Conservation (phyloP, 108 stramenopile genomes). For the Stephanodiscus triporus region DNA sequence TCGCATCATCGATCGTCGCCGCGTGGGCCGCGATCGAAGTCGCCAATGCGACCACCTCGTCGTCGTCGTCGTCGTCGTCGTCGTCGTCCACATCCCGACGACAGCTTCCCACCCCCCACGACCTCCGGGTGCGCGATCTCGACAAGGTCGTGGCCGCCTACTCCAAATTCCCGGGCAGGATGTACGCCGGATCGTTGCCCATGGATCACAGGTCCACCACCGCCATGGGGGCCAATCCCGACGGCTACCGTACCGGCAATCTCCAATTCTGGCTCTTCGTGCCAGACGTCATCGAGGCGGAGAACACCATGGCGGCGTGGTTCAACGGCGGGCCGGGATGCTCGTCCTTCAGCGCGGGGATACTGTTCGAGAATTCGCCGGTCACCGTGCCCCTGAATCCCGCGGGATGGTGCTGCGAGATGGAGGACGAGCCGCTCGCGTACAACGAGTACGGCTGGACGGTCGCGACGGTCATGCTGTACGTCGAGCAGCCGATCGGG, state of each 20-base stretch:
- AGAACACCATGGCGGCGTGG: constrained; percentile 1
- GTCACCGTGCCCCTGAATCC: neutral
- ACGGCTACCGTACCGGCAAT: neutral
- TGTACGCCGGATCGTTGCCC: constrained; percentile 62
- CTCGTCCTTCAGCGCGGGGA: neutral
- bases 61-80: neutral
- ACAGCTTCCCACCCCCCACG: neutral
- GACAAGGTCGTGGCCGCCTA: constrained; percentile 49
- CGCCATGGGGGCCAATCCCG: too few species aligned
- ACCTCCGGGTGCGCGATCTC: constrained; percentile 47
- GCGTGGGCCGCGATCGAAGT: too few species aligned
- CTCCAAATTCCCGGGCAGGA: constrained; percentile 41
- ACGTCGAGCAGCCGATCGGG: constrained; percentile 72
- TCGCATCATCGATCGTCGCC: too few species aligned
- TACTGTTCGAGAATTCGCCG: neutral
- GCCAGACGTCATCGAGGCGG: neutral
- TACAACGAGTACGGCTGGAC: constrained; percentile 63
- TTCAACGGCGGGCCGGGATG: constrained; percentile 12
- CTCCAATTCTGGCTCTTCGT: constrained; percentile 11
- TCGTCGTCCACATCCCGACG: too few species aligned
- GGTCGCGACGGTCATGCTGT: constrained; percentile 59
- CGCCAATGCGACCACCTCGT: too few species aligned
- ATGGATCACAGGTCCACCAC: constrained; percentile 10
- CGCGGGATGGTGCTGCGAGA: neutral
- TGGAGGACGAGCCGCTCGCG: neutral